These are phyloP conservation scores for Xanthoconium separans DNA, from an alignment of 1,284 basidiomycete genomes.

Conservation along the genomic window DNA sequence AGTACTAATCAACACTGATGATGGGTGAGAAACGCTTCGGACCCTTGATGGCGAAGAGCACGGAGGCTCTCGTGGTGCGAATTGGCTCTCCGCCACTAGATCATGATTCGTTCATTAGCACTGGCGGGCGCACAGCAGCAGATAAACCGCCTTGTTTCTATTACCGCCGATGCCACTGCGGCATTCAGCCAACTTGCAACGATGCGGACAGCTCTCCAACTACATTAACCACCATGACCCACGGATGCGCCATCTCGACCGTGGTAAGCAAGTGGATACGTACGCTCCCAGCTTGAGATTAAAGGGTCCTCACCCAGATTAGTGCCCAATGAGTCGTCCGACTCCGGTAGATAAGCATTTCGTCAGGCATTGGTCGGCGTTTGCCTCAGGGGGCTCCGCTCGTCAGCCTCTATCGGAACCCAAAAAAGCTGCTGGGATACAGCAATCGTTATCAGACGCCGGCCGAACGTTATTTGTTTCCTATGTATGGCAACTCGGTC, in stretches of 20 bases:
- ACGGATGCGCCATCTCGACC: no score
- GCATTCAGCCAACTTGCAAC: no score
- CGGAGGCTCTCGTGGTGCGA: neutral
- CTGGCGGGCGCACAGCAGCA: neutral
- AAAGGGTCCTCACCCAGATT: neutral
- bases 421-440: neutral
- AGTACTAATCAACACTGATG: neutral
- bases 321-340: constrained; percentile 1
- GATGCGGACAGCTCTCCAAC: neutral
- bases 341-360: constrained; percentile 20
- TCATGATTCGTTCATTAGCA: neutral
- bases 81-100: neutral
- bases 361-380: constrained; percentile 9
- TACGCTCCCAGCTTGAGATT: neutral
- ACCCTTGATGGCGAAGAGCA: neutral
- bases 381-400: neutral
- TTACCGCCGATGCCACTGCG: no score
- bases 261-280: neutral
- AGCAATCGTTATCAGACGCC: constrained; percentile 23
- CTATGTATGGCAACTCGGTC: neutral
- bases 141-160: neutral
- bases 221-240: neutral
- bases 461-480: neutral
- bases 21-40: neutral
- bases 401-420: neutral